phyloP scores from a whole-genome alignment of 1,139 yeast genomes.

The Blastobotrys serpentis region DNA sequence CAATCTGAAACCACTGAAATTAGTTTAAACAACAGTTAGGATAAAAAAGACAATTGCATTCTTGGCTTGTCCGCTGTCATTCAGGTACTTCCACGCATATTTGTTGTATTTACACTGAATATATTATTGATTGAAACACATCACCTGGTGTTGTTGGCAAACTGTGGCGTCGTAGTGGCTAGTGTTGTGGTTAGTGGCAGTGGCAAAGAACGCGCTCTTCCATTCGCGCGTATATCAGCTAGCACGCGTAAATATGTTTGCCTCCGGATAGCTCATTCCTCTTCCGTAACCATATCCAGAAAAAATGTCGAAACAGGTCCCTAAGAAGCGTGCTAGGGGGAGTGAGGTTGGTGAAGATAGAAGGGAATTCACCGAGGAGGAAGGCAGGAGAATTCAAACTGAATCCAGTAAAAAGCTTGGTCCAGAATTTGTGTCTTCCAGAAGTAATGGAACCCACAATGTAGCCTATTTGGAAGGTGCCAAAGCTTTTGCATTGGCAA shows the following conservation, averaged over 20 bases:
- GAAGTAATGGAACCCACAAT: conserved; percentile 51
- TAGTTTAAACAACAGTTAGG: no score
- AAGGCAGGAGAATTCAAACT: neutral
- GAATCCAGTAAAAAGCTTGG: conserved; percentile 47
- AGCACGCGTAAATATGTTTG: neutral
- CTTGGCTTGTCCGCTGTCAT: no score
- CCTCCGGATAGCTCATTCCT: neutral
- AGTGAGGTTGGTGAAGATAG: conserved; percentile 1
- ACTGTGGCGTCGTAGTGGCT: no score
- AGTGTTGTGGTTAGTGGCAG: no score
- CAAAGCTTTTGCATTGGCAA: conserved; percentile 54
- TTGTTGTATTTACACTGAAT: no score
- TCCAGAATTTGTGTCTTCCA: conserved; percentile 81
- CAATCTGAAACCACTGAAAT: no score
- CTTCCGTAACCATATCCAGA: neutral
- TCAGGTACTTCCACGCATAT: no score
- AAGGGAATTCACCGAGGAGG: conserved; percentile 4
- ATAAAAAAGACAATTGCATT: no score
- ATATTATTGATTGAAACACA: no score
- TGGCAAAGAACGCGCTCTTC: neutral
- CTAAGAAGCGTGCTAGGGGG: conserved; percentile 1
- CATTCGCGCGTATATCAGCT: conserved; percentile 1
- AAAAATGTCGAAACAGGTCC: neutral
- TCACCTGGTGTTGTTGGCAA: no score
- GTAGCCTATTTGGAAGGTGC: conserved; percentile 46